These are phyloP conservation scores for Apophysomyces elegans DNA, from an alignment of 371 early-diverging fungal genomes.

Conservation along the genomic window DNA sequence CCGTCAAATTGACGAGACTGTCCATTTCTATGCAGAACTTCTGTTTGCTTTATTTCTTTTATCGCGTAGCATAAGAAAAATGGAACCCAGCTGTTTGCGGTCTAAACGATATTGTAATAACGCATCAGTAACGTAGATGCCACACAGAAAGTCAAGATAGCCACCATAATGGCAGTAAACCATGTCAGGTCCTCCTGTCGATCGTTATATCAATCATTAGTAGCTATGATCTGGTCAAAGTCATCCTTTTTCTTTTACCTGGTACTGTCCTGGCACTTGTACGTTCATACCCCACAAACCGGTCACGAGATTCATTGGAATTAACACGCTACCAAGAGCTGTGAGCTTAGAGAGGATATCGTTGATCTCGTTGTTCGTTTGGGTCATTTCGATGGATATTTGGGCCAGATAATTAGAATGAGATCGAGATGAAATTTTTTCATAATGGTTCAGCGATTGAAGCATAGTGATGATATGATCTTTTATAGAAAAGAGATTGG, in stretches of 20 bases:
- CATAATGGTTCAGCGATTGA: slow-evolving; percentile 87
- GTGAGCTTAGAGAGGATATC: slow-evolving; percentile 91
- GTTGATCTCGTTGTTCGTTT: slow-evolving; percentile 90
- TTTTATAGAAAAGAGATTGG: slow-evolving; percentile 14
- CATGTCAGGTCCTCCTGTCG: slow-evolving; percentile 56
- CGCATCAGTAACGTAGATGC: slow-evolving; percentile 41
- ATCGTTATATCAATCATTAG: not conserved
- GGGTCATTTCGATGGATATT: slow-evolving; percentile 95
- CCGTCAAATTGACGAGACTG: no score
- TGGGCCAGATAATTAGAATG: slow-evolving; percentile 97
- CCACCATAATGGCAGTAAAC: slow-evolving; percentile 65
- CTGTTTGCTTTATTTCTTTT: no score
- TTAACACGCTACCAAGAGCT: slow-evolving; percentile 88
- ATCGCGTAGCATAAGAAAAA: no score
- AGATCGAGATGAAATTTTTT: slow-evolving; percentile 87
- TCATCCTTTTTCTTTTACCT: slow-evolving; percentile 16
- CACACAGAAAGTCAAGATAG: slow-evolving; percentile 41
- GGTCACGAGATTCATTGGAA: slow-evolving; percentile 94
- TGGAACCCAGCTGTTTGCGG: not conserved
- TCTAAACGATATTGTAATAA: slow-evolving; percentile 37
- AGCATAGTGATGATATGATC: slow-evolving; percentile 96
- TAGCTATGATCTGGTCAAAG: not conserved
- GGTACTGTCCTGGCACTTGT: slow-evolving; percentile 71
- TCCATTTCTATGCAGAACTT: no score
- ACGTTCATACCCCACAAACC: slow-evolving; percentile 95